Percentiles rank a stretch among this genome's conserved stretches.
Evolutionary conservation across 768 basidiomycete species (phyloP).

Genomic region (Melanogaster broomeanus): DNA sequence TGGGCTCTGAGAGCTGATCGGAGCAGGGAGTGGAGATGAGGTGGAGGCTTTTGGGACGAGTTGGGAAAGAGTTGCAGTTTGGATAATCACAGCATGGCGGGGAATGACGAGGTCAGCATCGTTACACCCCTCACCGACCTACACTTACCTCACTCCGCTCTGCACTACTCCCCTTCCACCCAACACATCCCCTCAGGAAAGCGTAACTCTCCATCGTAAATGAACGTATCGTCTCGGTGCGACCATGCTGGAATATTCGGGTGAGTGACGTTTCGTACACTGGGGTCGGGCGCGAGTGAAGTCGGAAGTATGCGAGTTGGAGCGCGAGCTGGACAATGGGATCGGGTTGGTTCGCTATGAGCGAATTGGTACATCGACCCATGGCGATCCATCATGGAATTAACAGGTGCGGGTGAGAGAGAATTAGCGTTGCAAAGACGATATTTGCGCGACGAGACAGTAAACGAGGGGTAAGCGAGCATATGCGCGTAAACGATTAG

Average conservation of each 20-base stretch:
- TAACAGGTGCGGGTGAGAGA: too few species aligned
- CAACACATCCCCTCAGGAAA: constrained; percentile 40
- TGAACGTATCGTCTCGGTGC: constrained; percentile 88
- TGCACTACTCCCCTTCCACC: constrained; percentile 14
- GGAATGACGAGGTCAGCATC: not conserved
- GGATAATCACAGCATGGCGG: too few species aligned
- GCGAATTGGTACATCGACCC: not conserved
- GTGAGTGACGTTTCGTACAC: constrained; percentile 94
- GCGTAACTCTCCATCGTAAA: constrained; percentile 70
- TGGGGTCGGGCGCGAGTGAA: constrained; percentile 75
- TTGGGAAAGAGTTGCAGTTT: constrained; percentile 2
- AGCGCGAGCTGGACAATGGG: constrained; percentile 90
- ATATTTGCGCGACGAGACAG: too few species aligned
- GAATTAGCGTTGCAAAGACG: too few species aligned
- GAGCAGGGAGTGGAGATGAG: constrained; percentile 50
- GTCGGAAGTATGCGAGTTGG: constrained; percentile 88
- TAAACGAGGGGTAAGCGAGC: too few species aligned
- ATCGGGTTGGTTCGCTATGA: constrained; percentile 64
- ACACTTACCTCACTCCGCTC: constrained; percentile 12
- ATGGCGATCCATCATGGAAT: not conserved
- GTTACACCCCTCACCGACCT: not conserved
- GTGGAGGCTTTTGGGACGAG: constrained; percentile 6
- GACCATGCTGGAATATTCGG: constrained; percentile 80
- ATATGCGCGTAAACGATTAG: too few species aligned
- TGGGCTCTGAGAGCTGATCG: constrained; percentile 72